Evolutionary conservation across 2,329 filamentous ascomycete genomes (phyloP).

Genomic region (Aspergillus japonicus): DNA sequence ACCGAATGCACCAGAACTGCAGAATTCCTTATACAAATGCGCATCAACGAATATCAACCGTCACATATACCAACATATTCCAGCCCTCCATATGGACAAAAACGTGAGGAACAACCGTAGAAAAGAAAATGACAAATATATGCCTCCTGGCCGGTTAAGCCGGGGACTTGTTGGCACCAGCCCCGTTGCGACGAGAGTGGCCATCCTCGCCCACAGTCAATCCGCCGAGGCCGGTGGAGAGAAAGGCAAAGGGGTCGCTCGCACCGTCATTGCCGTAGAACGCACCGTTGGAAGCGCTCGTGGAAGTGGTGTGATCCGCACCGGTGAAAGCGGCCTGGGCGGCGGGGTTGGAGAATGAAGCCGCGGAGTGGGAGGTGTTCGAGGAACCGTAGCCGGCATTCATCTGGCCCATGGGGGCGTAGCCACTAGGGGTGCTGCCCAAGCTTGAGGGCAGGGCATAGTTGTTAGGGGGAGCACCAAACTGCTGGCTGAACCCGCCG

Average conservation of each 20-base stretch:
- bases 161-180: constrained; percentile 47
- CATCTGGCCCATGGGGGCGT: constrained; percentile 66
- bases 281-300: constrained; percentile 72
- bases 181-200: constrained; percentile 47
- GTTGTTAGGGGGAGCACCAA: constrained; percentile 76
- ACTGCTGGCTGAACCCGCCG: constrained; percentile 71
- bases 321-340: constrained; percentile 93
- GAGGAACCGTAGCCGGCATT: constrained; percentile 77
- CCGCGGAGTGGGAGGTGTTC: constrained; percentile 75
- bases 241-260: constrained; percentile 64
- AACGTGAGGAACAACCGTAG: constrained; percentile 14
- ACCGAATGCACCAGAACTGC: constrained; percentile 45
- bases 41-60: constrained; percentile 41
- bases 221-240: constrained; percentile 59
- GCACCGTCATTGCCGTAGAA: constrained; percentile 60
- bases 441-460: constrained; percentile 87
- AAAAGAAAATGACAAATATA: constrained; percentile 16
- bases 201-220: constrained; percentile 55
- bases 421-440: constrained; percentile 73
- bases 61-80: constrained; percentile 39
- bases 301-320: constrained; percentile 76
- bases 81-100: constrained; percentile 39
- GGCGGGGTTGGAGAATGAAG: constrained; percentile 87
- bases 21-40: constrained; percentile 46
- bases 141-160: constrained; percentile 28